Percentiles rank a stretch among this genome's conserved stretches.
Evolutionary conservation across 345 rosid genomes (phyloP).

Genomic region (Pugionium dolabratum): DNA sequence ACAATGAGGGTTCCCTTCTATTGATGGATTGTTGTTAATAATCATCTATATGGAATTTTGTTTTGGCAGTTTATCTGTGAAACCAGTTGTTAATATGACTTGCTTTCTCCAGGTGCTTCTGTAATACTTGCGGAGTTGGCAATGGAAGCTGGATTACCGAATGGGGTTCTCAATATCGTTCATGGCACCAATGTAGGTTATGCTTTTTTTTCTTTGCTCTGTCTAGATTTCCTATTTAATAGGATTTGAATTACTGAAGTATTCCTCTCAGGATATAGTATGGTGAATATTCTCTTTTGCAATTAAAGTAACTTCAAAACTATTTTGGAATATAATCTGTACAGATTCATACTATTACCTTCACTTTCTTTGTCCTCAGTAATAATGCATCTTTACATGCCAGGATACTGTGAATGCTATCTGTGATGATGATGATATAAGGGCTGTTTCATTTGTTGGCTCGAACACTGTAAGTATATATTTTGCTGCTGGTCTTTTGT

Average conservation of each 20-base stretch:
- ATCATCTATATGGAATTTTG: not conserved
- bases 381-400: slow-evolving; percentile 21
- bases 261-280: not conserved
- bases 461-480: slow-evolving; percentile 75
- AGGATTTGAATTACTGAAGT: not conserved
- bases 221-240: slow-evolving; percentile 2
- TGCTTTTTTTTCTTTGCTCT: slow-evolving; percentile 6
- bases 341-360: not conserved
- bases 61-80: slow-evolving; percentile 1
- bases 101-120: slow-evolving; percentile 72
- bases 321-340: not conserved
- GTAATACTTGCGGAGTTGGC: slow-evolving; percentile 87
- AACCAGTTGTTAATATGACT: slow-evolving; percentile 11
- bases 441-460: slow-evolving; percentile 94
- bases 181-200: slow-evolving; percentile 85
- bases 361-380: not conserved
- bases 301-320: slow-evolving; percentile 1
- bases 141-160: slow-evolving; percentile 93
- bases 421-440: slow-evolving; percentile 80
- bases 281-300: not conserved
- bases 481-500: not conserved
- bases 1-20: not conserved
- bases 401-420: slow-evolving; percentile 94
- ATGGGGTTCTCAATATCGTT: slow-evolving; percentile 85
- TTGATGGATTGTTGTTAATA: slow-evolving; percentile 4